Evolutionary conservation across 257 asterid species (phyloP), one percentile per base, ranked within the genome.

Genomic region (Eustoma russellianum): DNA sequence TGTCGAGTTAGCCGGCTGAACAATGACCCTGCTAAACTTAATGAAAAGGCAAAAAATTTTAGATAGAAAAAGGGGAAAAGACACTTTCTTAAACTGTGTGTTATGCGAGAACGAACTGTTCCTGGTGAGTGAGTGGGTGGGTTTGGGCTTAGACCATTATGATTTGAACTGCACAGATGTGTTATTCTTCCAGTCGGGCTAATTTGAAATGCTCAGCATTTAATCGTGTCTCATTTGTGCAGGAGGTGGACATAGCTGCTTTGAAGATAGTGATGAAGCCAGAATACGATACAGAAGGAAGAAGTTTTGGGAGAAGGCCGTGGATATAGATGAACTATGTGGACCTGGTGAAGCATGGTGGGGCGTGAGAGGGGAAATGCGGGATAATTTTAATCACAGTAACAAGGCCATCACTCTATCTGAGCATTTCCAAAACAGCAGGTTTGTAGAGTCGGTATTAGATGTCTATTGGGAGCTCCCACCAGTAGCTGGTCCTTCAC

Each of bases 171-270:
- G 30, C 30, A 24, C 30, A 24, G 30, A 24, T 24, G 30, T 1
- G 30, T 24, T 24, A 24, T n/a, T n/a, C n/a, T 38, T 8, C 1
- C 43, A 38, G 43, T 10, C 12, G 43, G 43, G 43, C 43, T 38
- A 8, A 11, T 38, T 8, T 38, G 43, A 38, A 7, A 38, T 7
- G 43, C 43, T 7, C 7, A 38, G 43, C 3, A 52, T 2, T 44
- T 16, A 35, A 48, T 53, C 13, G 15, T 48, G 18, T 28, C 30
- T 24, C 33, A 15, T 14, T 52, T 50, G 46, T 19, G 46, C 79
- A 90, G 98, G 96, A 52, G 98, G 98, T 14, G 98, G 98, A 35
- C 98, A 91, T 61, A 91, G 95, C 82, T 92, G 98, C 82, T 85
- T 75, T 64, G 68, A 71, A 71, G 98, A 88, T 35, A 67, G 98